Evolutionary conservation across 441 rosid species (phyloP).

Genomic region (Gossypium gossypioides): DNA sequence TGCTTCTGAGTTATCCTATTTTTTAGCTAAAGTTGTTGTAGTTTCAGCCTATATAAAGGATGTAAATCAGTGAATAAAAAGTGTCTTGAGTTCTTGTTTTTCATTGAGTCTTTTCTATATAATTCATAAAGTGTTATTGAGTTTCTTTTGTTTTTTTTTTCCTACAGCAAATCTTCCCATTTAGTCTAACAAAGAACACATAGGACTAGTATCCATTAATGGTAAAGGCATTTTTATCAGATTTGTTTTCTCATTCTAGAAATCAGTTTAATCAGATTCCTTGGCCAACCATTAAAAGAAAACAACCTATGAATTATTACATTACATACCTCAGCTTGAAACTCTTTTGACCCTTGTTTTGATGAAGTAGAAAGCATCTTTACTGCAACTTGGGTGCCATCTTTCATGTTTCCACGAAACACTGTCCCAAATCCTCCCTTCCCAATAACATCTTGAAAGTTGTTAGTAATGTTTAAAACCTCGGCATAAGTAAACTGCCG

Average conservation of each 20-base stretch:
- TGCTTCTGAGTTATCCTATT: no score
- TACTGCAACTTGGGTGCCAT: slow-evolving; percentile 32
- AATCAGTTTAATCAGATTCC: background rate
- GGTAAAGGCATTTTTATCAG: background rate
- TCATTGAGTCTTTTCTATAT: no score
- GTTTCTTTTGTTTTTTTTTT: no score
- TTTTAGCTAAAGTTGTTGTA: no score
- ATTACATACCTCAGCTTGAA: slow-evolving; percentile 23
- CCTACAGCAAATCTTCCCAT: no score
- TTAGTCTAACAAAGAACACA: background rate
- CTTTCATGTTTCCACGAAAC: slow-evolving; percentile 25
- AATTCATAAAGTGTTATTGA: no score
- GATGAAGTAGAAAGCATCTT: slow-evolving; percentile 33
- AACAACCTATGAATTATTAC: no score
- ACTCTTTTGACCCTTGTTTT: slow-evolving; percentile 24
- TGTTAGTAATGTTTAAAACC: slow-evolving; percentile 24
- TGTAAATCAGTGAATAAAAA: no score
- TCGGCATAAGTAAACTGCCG: slow-evolving; percentile 23
- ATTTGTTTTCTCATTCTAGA: background rate
- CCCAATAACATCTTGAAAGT: slow-evolving; percentile 25
- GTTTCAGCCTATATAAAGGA: no score
- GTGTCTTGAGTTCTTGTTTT: no score
- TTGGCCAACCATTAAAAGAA: background rate
- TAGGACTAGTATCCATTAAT: background rate
- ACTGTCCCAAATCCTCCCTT: slow-evolving; percentile 36